phyloP scores from a whole-genome alignment of 257 asterid genomes.

The Solanum pinnatisectum region DNA sequence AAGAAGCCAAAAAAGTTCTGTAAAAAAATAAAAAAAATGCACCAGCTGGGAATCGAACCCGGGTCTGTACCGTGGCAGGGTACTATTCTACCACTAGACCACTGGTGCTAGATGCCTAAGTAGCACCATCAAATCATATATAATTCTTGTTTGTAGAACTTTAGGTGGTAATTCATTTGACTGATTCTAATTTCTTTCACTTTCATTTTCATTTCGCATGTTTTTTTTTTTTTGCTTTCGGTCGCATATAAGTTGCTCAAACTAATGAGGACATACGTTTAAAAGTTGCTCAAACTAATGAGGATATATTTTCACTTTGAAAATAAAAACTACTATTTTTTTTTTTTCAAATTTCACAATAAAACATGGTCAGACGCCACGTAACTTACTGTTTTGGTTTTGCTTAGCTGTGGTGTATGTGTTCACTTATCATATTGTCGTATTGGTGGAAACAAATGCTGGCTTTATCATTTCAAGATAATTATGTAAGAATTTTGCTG shows the following conservation, averaged over 20 bases:
- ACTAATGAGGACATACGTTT: too few relatives aligned
- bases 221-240: not conserved
- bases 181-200: not conserved
- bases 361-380: not conserved
- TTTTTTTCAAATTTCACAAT: not conserved
- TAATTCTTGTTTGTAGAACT: not conserved
- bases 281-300: too few relatives aligned
- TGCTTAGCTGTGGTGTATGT: not conserved
- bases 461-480: not conserved
- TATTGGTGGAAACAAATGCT: not conserved
- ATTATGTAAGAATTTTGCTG: not conserved
- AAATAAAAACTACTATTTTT: too few relatives aligned
- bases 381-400: not conserved
- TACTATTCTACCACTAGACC: constrained; percentile 98
- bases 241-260: not conserved
- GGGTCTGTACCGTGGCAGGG: constrained; percentile 99
- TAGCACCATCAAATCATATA: too few relatives aligned
- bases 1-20: not conserved
- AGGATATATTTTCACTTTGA: not conserved
- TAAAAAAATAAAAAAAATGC: constrained; percentile 4
- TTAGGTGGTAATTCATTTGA: not conserved
- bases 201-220: not conserved
- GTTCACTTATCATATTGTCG: not conserved
- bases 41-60: constrained; percentile 99
- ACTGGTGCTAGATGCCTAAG: constrained; percentile 19